These are phyloP conservation scores for Anthracocystis setariae DNA, from an alignment of 1,284 basidiomycete genomes.

Conservation along the genomic window DNA sequence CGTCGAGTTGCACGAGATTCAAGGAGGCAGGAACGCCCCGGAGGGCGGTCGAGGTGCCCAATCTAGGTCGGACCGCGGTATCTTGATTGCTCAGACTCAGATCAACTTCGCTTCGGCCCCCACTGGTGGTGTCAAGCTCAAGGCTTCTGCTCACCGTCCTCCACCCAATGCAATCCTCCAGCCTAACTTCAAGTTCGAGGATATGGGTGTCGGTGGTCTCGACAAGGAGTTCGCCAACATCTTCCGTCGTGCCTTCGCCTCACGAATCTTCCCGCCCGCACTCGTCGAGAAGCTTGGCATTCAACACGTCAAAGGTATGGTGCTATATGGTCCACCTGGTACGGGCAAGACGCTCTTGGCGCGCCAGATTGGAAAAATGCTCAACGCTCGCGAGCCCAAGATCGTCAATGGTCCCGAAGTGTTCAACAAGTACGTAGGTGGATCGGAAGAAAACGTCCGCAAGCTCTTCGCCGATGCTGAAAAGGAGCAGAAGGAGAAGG, in stretches of 20 bases:
- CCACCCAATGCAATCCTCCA: conserved; percentile 94
- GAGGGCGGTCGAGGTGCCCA: conserved; percentile 50
- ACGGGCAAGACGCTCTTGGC: conserved; percentile 99
- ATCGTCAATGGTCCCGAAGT: conserved; percentile 99
- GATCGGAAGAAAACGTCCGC: conserved; percentile 97
- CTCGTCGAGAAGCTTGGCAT: conserved; percentile 98
- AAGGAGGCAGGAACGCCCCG: conserved; percentile 17
- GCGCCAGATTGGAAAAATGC: conserved; percentile 98
- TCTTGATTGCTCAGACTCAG: conserved; percentile 90
- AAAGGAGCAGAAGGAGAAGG: conserved; percentile 98
- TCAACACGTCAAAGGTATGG: conserved; percentile 96
- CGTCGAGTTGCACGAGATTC: conserved; percentile 71
- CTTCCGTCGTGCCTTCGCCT: conserved; percentile 98
- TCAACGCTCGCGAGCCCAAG: conserved; percentile 97
- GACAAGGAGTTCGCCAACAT: conserved; percentile 95
- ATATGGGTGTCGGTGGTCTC: conserved; percentile 99
- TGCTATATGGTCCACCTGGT: conserved; percentile 94
- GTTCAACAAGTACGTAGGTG: conserved; percentile 96
- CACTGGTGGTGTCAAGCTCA: conserved; percentile 84
- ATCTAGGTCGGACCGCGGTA: conserved; percentile 71
- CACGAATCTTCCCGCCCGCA: conserved; percentile 94
- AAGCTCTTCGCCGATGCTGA: conserved; percentile 98
- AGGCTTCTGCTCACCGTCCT: conserved; percentile 90
- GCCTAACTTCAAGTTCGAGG: conserved; percentile 99
- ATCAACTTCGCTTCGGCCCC: conserved; percentile 87